These are phyloP conservation scores for Spergularia azorica DNA, from an alignment of 179 eudicot species.

Conservation along the genomic window DNA sequence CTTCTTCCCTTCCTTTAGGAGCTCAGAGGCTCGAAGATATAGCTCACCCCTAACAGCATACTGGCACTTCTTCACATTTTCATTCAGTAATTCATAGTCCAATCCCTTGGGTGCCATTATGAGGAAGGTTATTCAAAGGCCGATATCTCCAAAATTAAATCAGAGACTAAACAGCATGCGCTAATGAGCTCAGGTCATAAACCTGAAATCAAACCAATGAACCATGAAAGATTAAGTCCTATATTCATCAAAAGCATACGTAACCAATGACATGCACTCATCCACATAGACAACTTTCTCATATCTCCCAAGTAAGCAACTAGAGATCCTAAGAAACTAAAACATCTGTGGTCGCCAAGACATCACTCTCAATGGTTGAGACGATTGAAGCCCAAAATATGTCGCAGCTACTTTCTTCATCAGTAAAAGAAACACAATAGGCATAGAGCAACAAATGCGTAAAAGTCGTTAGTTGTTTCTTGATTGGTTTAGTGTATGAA, in stretches of 20 bases:
- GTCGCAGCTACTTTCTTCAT: neutral
- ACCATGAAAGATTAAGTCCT: neutral
- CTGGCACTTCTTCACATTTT: slow-evolving; percentile 92
- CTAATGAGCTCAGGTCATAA: slow-evolving; percentile 26
- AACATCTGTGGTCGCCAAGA: neutral
- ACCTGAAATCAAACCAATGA: slow-evolving; percentile 27
- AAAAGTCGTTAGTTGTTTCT: neutral
- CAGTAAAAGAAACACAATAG: slow-evolving; percentile 1
- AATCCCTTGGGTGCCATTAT: slow-evolving; percentile 70
- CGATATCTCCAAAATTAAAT: slow-evolving; percentile 24
- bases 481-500: neutral
- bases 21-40: slow-evolving; percentile 99
- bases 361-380: neutral
- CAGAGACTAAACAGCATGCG: slow-evolving; percentile 12
- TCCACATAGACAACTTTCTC: neutral
- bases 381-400: neutral
- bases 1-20: slow-evolving; percentile 98
- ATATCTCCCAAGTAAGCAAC: neutral
- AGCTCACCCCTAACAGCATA: slow-evolving; percentile 99
- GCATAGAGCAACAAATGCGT: slow-evolving; percentile 10
- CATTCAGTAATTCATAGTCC: slow-evolving; percentile 82
- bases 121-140: neutral
- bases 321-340: neutral
- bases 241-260: neutral
- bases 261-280: neutral